Percentiles rank a stretch among this genome's conserved stretches.
These are phyloP conservation scores for Allomyces javanicus DNA, from an alignment of 192 early-diverging fungal genomes.

Conservation along the genomic window DNA sequence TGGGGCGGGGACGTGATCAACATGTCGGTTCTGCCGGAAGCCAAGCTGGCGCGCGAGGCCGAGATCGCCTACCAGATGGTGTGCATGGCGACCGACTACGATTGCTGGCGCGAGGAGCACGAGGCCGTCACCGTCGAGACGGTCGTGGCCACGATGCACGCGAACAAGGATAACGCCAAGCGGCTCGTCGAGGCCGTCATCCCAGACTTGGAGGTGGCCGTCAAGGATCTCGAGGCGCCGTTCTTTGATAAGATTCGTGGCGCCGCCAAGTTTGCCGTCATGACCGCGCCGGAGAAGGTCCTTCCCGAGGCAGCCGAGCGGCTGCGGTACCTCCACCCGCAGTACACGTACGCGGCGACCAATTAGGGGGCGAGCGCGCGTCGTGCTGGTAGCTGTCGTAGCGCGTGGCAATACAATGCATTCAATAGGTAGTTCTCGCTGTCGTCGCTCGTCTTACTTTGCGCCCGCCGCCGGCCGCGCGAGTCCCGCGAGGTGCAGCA, in stretches of 20 bases:
- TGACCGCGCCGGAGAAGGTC: slow-evolving; percentile 60
- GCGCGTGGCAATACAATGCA: no score
- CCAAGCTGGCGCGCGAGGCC: slow-evolving; percentile 91
- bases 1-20: slow-evolving; percentile 93
- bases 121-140: slow-evolving; percentile 69
- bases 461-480: no score
- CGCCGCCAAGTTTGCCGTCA: slow-evolving; percentile 61
- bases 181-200: slow-evolving; percentile 53
- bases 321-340: slow-evolving; percentile 67
- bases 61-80: slow-evolving; percentile 97
- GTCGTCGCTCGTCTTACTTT: no score
- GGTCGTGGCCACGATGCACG: slow-evolving; percentile 71
- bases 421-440: no score
- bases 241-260: slow-evolving; percentile 47
- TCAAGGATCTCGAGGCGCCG: slow-evolving; percentile 29
- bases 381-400: no score
- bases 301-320: slow-evolving; percentile 45
- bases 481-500: no score
- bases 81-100: slow-evolving; percentile 99
- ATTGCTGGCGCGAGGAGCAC: slow-evolving; percentile 62
- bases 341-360: slow-evolving; percentile 18
- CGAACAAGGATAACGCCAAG: slow-evolving; percentile 69
- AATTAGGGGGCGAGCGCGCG: no score
- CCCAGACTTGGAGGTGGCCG: slow-evolving; percentile 46
- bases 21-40: slow-evolving; percentile 90